Evolutionary conservation across 495 filamentous ascomycete genomes (phyloP), one percentile per base, ranked within the genome.

Genomic region (Penicillium lividum): DNA sequence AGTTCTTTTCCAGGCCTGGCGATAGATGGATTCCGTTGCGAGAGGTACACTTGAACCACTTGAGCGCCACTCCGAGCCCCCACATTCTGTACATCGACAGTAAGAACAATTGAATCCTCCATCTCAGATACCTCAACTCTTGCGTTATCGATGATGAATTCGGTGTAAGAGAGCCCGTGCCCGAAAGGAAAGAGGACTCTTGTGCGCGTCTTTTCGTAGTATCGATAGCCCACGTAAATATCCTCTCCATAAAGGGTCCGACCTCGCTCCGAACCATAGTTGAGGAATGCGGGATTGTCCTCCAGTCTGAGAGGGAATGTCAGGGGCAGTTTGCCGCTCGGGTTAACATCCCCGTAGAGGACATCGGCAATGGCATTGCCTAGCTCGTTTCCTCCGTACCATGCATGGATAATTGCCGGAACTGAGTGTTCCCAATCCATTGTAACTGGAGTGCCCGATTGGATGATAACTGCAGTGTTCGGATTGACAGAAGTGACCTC

Each of bases 371-470:
- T 65, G 1, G 83, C 77, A 33, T 76, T 75, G 1, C 86, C 86
- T 8, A 76, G 77, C 53, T 86, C 84, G 58, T 89, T 77, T 3
- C 86, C 86, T 0, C 86, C 86, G 3, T 86, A 75, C 86, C 86
- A 90, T 0, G 82, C 88, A 66, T 90, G 86, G 0, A 90, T 42
- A 15, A 91, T 79, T 7, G 88, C 86, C 11, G 83, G 81, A 0
- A 87, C 84, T 22, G 80, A 69, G 54, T 86, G 75, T 0, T 77
- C 83, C 91, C 91, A 95, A 0, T 88, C 89, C 89, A 93, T 91
- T 8, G 79, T 80, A 3, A 93, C 86, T 0, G 91, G 90, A 1
- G 89, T 92, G 3, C 91, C 91, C 16, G 86, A 89, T 65, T 93
- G 89, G 57, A 89, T 86, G 5, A 93, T 87, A 3, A 95, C 83